These are phyloP conservation scores for Lachancea quebecensis DNA, from an alignment of 805 yeast species.

Conservation along the genomic window DNA sequence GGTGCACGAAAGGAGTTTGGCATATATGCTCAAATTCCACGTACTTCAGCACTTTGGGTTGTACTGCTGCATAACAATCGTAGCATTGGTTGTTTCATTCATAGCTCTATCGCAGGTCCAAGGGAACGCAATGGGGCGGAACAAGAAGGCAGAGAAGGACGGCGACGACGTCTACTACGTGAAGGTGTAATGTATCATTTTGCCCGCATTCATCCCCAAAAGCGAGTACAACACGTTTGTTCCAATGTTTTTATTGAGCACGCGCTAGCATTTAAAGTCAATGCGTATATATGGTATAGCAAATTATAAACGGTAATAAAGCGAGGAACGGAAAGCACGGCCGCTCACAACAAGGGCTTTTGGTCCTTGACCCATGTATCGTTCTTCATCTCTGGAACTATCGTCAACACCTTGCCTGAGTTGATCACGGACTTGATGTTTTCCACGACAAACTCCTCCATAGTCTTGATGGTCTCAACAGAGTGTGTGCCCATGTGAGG, in stretches of 20 bases:
- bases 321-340: neutral
- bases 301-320: neutral
- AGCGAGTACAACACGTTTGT: too few relatives aligned
- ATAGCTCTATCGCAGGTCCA: conserved; percentile 5
- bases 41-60: conserved; percentile 19
- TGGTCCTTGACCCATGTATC: conserved; percentile 24
- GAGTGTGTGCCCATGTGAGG: conserved; percentile 91
- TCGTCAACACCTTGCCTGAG: conserved; percentile 61
- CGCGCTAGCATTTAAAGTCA: neutral
- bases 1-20: conserved; percentile 17
- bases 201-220: neutral
- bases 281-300: neutral
- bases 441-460: conserved; percentile 74
- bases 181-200: conserved; percentile 6
- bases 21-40: conserved; percentile 19
- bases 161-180: conserved; percentile 21
- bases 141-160: conserved; percentile 8
- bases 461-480: conserved; percentile 61
- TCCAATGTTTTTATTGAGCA: too few relatives aligned
- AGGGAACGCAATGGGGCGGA: conserved; percentile 1
- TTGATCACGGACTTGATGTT: conserved; percentile 55
- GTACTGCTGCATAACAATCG: conserved; percentile 16
- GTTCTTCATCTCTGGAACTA: conserved; percentile 71
- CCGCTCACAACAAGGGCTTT: conserved; percentile 13
- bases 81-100: conserved; percentile 16